Evolutionary conservation across 768 basidiomycete genomes (phyloP), one percentile per base, ranked within the genome.

Genomic region (Pholiota conissans): DNA sequence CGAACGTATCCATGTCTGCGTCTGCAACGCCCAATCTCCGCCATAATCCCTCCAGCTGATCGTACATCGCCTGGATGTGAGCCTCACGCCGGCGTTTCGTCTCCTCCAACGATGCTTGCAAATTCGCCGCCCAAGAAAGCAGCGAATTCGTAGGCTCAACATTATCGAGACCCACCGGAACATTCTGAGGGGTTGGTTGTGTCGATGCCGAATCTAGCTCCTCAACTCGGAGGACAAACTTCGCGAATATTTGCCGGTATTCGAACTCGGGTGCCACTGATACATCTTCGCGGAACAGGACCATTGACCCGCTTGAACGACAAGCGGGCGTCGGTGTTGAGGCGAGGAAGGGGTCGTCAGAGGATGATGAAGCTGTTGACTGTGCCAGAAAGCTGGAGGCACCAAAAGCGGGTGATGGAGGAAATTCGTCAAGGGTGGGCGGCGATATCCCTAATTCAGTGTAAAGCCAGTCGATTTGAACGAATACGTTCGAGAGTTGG

Each of bases 11-110:
- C 84, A 95, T 93, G 45, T 88, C 89, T 0, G 71, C 73, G 48
- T 95, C 91, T 0, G 80, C 70, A 4, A 96, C 86, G 13, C 93
- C 95, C 57, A 98, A 79, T 55, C 95, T 76, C 57, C 81, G 81
- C 96, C 96, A 99, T 3, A 98, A 80, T 0, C 86, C 86, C 69
- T 96, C 95, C 1, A 99, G 81, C 61, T 93, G 86, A 70, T 98
- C 94, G 67, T 95, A 99, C 79, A 98, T 89, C 0, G 87, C 82
- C 69, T 99, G 96, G 28, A 99, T 98, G 61, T 88, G 85, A 0
- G 83, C 74, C 65, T 96, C 94, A 11, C 95, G 81, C 28, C 81
- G 75, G 34, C 81, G 79, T 72, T 94, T 94, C 50, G 85, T 77
- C 13, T 90, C 86, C 57, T 87, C 85, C 55, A 97, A 80, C 50